phyloP scores from a whole-genome alignment of 1,284 basidiomycete genomes.

The Lentinula novae-zelandiae region DNA sequence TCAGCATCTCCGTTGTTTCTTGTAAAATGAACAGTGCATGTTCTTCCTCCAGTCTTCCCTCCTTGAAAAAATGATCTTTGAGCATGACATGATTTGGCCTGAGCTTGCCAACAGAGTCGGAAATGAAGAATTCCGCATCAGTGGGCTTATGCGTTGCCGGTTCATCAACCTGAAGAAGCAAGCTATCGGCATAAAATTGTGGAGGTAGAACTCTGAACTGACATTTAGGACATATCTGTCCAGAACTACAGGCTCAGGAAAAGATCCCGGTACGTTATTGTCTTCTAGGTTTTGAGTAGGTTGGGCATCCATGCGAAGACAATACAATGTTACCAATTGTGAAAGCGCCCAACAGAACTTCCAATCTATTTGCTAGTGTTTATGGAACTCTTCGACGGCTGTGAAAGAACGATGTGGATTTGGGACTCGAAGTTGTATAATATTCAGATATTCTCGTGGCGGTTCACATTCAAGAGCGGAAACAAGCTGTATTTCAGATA shows the following conservation, averaged over 20 bases:
- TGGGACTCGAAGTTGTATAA: background rate
- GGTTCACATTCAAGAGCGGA: background rate
- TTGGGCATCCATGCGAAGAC: background rate
- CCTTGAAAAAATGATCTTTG: slow-evolving; percentile 90
- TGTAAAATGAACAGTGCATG: slow-evolving; percentile 89
- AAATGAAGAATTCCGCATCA: slow-evolving; percentile 69
- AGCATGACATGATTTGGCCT: slow-evolving; percentile 83
- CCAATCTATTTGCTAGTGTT: slow-evolving; percentile 1
- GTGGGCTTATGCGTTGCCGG: slow-evolving; percentile 70
- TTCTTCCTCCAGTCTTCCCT: slow-evolving; percentile 82
- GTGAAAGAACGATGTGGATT: background rate
- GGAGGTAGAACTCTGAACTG: background rate
- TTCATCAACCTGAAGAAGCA: slow-evolving; percentile 53
- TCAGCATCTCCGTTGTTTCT: slow-evolving; percentile 72
- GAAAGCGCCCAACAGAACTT: background rate
- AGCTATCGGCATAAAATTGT: background rate
- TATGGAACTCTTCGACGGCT: background rate
- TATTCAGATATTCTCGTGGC: background rate
- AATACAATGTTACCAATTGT: background rate
- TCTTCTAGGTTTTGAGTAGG: background rate
- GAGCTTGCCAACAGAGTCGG: slow-evolving; percentile 29
- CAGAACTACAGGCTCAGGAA: background rate
- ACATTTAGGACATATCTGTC: slow-evolving; percentile 1
- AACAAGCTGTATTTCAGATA: background rate
- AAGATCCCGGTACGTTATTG: slow-evolving; percentile 1